Conservation (phyloP, 225 moss, liverwort and hornwort genomes). For the Anthoceros angustus region DNA sequence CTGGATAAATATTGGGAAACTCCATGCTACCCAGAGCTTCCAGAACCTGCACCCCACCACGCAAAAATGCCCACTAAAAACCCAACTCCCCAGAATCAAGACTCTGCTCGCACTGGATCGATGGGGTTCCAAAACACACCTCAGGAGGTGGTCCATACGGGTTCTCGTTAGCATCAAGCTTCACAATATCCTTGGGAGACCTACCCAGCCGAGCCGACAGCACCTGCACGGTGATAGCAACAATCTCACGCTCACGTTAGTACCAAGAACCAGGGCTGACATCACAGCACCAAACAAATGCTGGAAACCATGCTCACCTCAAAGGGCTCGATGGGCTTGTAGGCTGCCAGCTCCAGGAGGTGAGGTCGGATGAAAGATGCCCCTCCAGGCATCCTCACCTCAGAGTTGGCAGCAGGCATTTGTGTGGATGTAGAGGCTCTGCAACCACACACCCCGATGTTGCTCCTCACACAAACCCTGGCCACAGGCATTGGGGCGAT, state of each 20-base stretch:
- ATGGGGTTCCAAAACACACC: constrained; percentile 20
- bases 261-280: neutral
- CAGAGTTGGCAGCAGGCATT: neutral
- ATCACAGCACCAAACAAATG: neutral
- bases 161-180: constrained; percentile 96
- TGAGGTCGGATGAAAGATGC: constrained; percentile 72
- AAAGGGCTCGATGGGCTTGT: constrained; percentile 89
- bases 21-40: constrained; percentile 91
- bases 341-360: constrained; percentile 63
- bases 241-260: neutral
- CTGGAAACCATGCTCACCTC: constrained; percentile 32
- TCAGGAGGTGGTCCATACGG: constrained; percentile 96
- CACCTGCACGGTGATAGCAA: constrained; percentile 36
- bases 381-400: constrained; percentile 14
- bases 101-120: neutral
- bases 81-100: neutral
- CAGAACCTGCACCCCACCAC: constrained; percentile 47
- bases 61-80: neutral
- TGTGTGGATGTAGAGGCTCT: neutral
- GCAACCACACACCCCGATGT: neutral
- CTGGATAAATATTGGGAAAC: constrained; percentile 96
- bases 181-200: constrained; percentile 77
- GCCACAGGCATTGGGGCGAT: too few relatives aligned
- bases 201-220: constrained; percentile 77
- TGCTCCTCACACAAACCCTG: neutral